Evolutionary conservation across 1,284 basidiomycete genomes (phyloP).

Genomic region (Athelia sp.): DNA sequence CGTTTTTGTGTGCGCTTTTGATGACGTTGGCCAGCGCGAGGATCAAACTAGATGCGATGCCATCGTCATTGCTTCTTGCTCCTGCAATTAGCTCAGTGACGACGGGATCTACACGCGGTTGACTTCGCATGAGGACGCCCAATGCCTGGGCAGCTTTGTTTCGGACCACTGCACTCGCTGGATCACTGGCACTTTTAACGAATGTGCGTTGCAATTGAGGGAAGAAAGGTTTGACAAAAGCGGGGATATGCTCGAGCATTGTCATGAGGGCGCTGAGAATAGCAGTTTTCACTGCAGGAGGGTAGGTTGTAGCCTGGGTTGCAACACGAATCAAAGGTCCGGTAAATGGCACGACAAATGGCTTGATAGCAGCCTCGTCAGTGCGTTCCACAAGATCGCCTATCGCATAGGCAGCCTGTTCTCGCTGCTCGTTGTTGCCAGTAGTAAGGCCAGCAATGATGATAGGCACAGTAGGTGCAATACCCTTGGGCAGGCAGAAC

Average conservation of each 20-base stretch:
- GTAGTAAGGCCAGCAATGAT: conserved; percentile 85
- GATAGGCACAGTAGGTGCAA: conserved; percentile 85
- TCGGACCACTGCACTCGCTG: conserved; percentile 76
- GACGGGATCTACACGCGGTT: conserved; percentile 82
- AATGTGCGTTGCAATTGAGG: conserved; percentile 97
- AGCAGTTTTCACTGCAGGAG: conserved; percentile 87
- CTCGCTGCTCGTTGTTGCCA: conserved; percentile 80
- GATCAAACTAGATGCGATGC: conserved; percentile 72
- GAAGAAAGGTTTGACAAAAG: conserved; percentile 96
- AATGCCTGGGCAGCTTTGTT: conserved; percentile 80
- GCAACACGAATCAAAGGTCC: conserved; percentile 95
- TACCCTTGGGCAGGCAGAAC: conserved; percentile 86
- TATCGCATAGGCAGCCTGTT: conserved; percentile 93
- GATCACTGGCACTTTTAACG: conserved; percentile 88
- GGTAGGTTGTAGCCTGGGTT: conserved; percentile 82
- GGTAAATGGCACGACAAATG: conserved; percentile 94
- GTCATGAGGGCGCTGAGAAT: conserved; percentile 80
- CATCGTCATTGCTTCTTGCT: conserved; percentile 64
- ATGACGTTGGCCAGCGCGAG: conserved; percentile 79
- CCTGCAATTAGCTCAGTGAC: conserved; percentile 83
- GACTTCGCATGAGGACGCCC: conserved; percentile 89
- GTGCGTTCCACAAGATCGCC: conserved; percentile 93
- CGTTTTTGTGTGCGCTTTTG: conserved; percentile 64
- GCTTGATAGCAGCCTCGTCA: conserved; percentile 86
- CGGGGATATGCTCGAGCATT: conserved; percentile 81